Base-by-base conservation (phyloP, 352 stramenopile species). In the Saprolegnia diclina region DNA sequence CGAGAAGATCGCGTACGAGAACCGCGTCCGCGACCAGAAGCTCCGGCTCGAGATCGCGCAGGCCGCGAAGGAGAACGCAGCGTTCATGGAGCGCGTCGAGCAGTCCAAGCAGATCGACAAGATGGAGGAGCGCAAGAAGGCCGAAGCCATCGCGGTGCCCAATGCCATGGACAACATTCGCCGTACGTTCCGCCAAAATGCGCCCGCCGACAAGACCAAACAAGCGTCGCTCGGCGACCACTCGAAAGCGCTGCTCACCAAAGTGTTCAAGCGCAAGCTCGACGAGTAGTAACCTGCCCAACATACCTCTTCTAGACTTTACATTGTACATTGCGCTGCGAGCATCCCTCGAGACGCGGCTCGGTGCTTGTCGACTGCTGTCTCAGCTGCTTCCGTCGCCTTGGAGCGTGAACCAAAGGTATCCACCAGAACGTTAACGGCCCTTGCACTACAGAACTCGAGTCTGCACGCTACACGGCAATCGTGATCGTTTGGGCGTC, bases 1-100 rank as follows among this genome's bases (percentile, higher is more conserved):
- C 4, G 97, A 99, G 79, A 99, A 99, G 77, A 94, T 99, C 68
- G 95, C 84, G 6, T 94, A 94, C 67, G 88, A 96, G 68, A 90
- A 94, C 62, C 85, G 87, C 37, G 89, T 96, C 32, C 86, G 88
- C 22, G 82, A 90, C 56, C 85, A 94, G 74, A 92, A 91, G 67
- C 71, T 96, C 70, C 85, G 85, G 53, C 84, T 92, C 69, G 83
- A 94, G 73, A 93, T 96, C 56, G 80, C 88, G 26, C 85, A 96
- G 73, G 79, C 65, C 61, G 91, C 90, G 77, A 94, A 94, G 73
- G 81, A 91, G 67, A 94, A 96, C 73, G 83, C 92, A 48, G 77
- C 79, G 64, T 96, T 93, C 65, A 70, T 96, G 56, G 88, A 94
- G 66, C 87, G 87, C 45, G 86, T 96, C 53, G 84, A 95, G 48